Conservation (phyloP, 2,329 filamentous ascomycete species). For the Sclerotinia trifoliorum region DNA sequence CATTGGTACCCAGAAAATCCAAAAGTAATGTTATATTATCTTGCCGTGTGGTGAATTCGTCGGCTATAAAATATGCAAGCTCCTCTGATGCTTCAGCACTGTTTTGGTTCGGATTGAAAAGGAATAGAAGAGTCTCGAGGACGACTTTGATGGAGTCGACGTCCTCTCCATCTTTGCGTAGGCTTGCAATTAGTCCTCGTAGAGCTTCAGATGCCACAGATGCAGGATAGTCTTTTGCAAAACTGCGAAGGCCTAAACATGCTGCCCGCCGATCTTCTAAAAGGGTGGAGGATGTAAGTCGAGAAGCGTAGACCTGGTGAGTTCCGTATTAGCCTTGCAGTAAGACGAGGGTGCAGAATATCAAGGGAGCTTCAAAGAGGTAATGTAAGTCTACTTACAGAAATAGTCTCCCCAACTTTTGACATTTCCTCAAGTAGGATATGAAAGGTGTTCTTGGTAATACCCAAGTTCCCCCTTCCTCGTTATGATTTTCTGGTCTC, state of each 20-base stretch:
- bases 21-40: constrained; percentile 92
- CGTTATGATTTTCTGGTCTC: constrained; percentile 10
- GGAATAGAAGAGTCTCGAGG: constrained; percentile 90
- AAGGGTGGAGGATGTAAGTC: constrained; percentile 83
- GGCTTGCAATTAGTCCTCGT: constrained; percentile 77
- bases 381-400: constrained; percentile 2
- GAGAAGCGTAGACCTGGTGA: constrained; percentile 51
- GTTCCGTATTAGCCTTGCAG: neutral
- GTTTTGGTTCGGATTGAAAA: constrained; percentile 70
- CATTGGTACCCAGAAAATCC: constrained; percentile 79
- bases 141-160: constrained; percentile 95
- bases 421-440: constrained; percentile 21
- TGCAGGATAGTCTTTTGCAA: constrained; percentile 93
- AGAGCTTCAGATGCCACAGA: constrained; percentile 94
- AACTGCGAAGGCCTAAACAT: constrained; percentile 88
- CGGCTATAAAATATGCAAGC: constrained; percentile 91
- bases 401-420: constrained; percentile 24
- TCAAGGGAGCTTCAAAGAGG: neutral
- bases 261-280: constrained; percentile 92
- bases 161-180: constrained; percentile 87
- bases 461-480: constrained; percentile 8
- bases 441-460: constrained; percentile 19
- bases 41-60: constrained; percentile 96
- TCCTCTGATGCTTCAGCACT: constrained; percentile 95
- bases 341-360: neutral